A percentile compares a stretch with the other conserved stretches of the same genome.
Evolutionary conservation across 306 rosid species (phyloP).

Genomic region (Corylus heterophylla): DNA sequence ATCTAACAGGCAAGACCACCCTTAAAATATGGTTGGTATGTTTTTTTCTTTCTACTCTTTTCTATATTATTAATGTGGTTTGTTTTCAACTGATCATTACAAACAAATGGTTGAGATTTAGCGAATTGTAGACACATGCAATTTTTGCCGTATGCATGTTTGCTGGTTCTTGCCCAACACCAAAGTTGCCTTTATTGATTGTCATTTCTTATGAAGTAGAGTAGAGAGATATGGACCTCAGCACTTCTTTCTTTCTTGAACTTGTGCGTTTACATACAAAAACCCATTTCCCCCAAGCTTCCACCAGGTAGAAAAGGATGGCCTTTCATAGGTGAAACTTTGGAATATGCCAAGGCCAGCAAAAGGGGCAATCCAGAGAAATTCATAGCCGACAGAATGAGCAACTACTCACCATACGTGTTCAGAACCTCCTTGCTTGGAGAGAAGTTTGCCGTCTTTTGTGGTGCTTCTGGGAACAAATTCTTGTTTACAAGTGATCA

Average conservation of each 20-base stretch:
- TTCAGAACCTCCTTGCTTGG: slow-evolving; percentile 1
- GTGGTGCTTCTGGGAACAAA: slow-evolving; percentile 1
- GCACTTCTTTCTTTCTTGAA: neutral
- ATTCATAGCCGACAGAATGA: neutral
- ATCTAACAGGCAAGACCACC: too few species aligned
- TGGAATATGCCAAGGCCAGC: neutral
- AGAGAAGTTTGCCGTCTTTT: neutral
- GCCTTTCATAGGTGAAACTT: neutral
- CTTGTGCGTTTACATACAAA: neutral
- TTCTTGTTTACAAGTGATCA: neutral
- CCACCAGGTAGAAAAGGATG: slow-evolving; percentile 6
- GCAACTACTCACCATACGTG: neutral
- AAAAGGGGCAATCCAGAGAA: neutral
- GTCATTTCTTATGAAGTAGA: neutral
- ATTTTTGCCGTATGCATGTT: neutral
- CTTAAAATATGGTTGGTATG: too few species aligned
- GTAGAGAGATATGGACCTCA: neutral
- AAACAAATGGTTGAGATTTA: too few species aligned
- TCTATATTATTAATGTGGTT: too few species aligned
- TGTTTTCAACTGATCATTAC: too few species aligned
- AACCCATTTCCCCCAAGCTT: neutral
- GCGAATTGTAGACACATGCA: too few species aligned
- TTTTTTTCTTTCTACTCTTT: too few species aligned
- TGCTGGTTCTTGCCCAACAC: neutral
- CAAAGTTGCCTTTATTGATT: neutral